Percentiles rank a stretch among this genome's conserved stretches.
Evolutionary conservation across 2,329 filamentous ascomycete genomes (phyloP).

Genomic region (Elsinoe arachidis): DNA sequence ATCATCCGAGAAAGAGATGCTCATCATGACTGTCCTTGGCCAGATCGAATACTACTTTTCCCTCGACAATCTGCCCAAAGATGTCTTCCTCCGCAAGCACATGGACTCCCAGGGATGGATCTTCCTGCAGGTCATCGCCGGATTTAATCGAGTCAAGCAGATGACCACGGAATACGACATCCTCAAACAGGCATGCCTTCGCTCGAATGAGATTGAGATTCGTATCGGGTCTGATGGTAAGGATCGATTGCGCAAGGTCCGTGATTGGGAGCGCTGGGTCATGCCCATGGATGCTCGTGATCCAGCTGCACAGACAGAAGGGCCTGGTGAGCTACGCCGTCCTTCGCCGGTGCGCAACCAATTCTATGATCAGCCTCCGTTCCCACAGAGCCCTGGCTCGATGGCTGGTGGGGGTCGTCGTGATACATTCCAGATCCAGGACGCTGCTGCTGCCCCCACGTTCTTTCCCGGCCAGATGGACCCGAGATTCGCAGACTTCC

Average conservation of each 20-base stretch:
- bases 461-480: constrained; percentile 17
- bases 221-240: constrained; percentile 64
- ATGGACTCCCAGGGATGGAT: constrained; percentile 97
- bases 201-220: constrained; percentile 66
- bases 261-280: constrained; percentile 75
- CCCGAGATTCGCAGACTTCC: constrained; percentile 13
- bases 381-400: constrained; percentile 22
- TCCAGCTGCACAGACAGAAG: constrained; percentile 63
- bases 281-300: constrained; percentile 63
- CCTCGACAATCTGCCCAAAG: constrained; percentile 88
- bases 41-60: constrained; percentile 90
- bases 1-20: constrained; percentile 49
- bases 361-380: constrained; percentile 27
- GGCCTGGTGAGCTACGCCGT: constrained; percentile 43
- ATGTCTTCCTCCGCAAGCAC: constrained; percentile 74
- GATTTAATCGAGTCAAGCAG: constrained; percentile 76
- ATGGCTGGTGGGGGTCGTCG: constrained; percentile 24
- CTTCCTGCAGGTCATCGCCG: constrained; percentile 64
- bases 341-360: constrained; percentile 32
- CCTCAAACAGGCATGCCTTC: constrained; percentile 65
- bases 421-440: constrained; percentile 9
- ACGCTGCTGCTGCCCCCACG: constrained; percentile 10
- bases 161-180: constrained; percentile 64
- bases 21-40: constrained; percentile 50
- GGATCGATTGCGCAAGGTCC: constrained; percentile 66